These are phyloP conservation scores for Aspergillus haitiensis DNA, from an alignment of 495 filamentous ascomycete species.

Conservation along the genomic window DNA sequence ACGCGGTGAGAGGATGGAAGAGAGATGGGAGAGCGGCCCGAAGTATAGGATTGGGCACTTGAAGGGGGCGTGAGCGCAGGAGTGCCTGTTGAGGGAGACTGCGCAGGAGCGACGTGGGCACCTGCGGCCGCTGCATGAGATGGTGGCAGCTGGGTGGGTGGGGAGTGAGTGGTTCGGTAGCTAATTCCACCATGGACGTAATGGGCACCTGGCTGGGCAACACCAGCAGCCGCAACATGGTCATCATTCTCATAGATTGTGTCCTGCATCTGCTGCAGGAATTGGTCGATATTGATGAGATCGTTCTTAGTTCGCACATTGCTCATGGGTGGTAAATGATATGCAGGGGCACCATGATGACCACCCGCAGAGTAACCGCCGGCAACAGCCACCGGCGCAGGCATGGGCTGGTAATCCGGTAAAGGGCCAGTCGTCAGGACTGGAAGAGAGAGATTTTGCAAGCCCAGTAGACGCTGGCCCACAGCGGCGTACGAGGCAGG, in stretches of 20 bases:
- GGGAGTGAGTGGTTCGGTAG: slow-evolving; percentile 74
- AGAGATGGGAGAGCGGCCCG: slow-evolving; percentile 78
- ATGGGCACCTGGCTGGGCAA: slow-evolving; percentile 67
- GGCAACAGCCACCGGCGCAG: slow-evolving; percentile 53
- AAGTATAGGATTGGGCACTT: slow-evolving; percentile 80
- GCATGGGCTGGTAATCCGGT: slow-evolving; percentile 65
- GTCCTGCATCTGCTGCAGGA: slow-evolving; percentile 90
- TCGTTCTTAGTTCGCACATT: slow-evolving; percentile 92
- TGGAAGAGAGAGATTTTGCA: slow-evolving; percentile 67
- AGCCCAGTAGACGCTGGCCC: slow-evolving; percentile 70
- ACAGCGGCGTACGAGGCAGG: slow-evolving; percentile 79
- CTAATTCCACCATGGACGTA: slow-evolving; percentile 58
- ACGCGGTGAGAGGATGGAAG: slow-evolving; percentile 57
- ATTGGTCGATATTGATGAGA: slow-evolving; percentile 83
- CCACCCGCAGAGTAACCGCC: slow-evolving; percentile 52
- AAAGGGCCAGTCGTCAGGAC: slow-evolving; percentile 60
- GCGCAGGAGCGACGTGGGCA: slow-evolving; percentile 53
- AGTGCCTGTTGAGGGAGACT: slow-evolving; percentile 59
- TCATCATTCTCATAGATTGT: slow-evolving; percentile 92
- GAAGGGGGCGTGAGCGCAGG: slow-evolving; percentile 89
- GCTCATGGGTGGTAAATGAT: slow-evolving; percentile 78
- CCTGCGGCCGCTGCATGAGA: slow-evolving; percentile 59
- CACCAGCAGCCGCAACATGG: slow-evolving; percentile 70
- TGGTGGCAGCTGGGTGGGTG: slow-evolving; percentile 54
- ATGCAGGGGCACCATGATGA: slow-evolving; percentile 53